These are phyloP conservation scores for Cornus florida DNA, from an alignment of 148 eudicot species.

Conservation along the genomic window DNA sequence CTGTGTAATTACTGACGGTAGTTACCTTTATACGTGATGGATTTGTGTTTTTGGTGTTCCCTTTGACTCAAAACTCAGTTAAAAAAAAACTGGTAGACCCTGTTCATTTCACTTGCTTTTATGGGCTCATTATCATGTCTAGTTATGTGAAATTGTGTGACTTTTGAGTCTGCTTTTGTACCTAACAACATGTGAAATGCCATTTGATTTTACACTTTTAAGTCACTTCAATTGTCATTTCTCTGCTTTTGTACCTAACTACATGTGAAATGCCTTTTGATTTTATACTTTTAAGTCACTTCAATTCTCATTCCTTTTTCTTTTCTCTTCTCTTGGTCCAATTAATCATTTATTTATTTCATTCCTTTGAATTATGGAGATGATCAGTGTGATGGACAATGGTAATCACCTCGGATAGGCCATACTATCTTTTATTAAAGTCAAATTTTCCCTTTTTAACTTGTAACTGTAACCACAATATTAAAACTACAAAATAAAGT, in stretches of 20 bases:
- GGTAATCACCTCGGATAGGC: too few species aligned
- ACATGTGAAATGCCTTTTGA: neutral
- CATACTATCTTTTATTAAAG: too few species aligned
- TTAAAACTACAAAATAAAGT: too few species aligned
- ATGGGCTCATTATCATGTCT: neutral
- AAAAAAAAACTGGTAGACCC: neutral
- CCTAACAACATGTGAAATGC: neutral
- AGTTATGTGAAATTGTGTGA: neutral
- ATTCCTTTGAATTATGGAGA: too few species aligned
- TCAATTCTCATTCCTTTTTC: neutral
- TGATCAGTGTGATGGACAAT: too few species aligned
- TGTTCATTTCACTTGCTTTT: neutral
- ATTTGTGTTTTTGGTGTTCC: conserved; percentile 2
- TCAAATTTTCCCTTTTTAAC: too few species aligned
- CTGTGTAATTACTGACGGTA: neutral
- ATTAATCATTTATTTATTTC: neutral
- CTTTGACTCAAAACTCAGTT: neutral
- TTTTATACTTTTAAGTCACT: too few species aligned
- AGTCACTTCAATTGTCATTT: neutral
- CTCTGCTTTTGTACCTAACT: neutral
- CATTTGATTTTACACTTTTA: neutral
- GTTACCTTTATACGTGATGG: neutral
- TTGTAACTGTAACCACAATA: too few species aligned
- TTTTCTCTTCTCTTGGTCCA: neutral
- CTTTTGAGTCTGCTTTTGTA: neutral